These are phyloP conservation scores for Diaporthe vexans DNA, from an alignment of 2,329 filamentous ascomycete genomes.

Conservation along the genomic window DNA sequence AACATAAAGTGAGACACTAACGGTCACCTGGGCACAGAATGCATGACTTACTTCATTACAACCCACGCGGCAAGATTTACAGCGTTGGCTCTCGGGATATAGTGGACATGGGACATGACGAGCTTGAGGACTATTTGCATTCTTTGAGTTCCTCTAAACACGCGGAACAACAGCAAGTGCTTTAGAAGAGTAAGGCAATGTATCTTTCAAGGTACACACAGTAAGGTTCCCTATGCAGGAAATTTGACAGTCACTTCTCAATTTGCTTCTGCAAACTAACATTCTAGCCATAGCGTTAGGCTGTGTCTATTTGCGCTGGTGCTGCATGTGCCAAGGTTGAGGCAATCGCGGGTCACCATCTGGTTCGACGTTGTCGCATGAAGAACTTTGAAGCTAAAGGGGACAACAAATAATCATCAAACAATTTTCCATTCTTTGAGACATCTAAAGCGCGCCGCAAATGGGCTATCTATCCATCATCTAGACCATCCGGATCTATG, in stretches of 20 bases:
- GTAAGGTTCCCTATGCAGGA: no score
- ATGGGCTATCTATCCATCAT: neutral
- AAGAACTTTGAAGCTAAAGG: no score
- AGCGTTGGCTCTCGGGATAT: neutral
- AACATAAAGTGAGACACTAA: neutral
- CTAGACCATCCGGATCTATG: constrained; percentile 3
- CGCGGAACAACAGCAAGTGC: no score
- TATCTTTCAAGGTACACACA: no score
- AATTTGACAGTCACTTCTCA: no score
- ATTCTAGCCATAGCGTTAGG: no score
- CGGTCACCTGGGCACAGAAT: neutral
- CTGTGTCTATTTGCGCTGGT: no score
- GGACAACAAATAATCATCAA: neutral
- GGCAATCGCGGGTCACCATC: no score
- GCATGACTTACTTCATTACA: neutral
- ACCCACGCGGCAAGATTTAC: neutral
- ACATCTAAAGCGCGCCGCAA: neutral
- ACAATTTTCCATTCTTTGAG: neutral
- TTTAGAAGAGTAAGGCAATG: no score
- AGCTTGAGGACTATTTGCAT: neutral
- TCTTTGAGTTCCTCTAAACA: no score
- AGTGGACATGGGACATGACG: neutral
- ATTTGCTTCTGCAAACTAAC: no score
- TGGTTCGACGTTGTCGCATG: no score
- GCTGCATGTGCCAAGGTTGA: neutral